Conservation (phyloP, 352 stramenopile species). For the Phytophthora tubulina region DNA sequence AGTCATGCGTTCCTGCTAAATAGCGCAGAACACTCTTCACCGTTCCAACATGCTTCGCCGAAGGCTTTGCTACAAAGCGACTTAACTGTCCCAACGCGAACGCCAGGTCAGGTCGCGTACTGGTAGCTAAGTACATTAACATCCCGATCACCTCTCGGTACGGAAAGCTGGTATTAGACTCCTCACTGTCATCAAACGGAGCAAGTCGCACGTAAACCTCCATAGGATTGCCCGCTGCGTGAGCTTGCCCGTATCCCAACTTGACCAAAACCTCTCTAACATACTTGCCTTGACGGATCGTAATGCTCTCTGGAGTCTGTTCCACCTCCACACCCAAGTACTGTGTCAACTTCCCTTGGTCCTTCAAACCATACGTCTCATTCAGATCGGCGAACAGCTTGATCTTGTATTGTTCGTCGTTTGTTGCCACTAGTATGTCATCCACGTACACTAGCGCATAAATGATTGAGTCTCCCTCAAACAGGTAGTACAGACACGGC, state of each 20-base stretch:
- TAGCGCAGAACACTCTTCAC: slow-evolving; percentile 7
- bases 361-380: background rate
- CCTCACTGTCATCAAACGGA: background rate
- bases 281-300: background rate
- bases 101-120: background rate
- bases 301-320: background rate
- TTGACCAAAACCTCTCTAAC: background rate
- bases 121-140: background rate
- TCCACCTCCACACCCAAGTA: background rate
- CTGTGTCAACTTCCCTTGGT: background rate
- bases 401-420: background rate
- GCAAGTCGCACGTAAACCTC: background rate
- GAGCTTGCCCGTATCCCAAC: background rate
- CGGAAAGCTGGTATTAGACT: background rate
- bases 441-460: background rate
- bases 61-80: background rate
- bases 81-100: background rate
- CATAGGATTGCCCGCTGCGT: background rate
- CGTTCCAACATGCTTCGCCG: slow-evolving; percentile 3
- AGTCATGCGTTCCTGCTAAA: background rate
- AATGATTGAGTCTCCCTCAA: background rate
- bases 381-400: background rate
- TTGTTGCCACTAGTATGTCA: background rate
- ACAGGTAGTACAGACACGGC: background rate
- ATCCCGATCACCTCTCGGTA: background rate